Conservation (phyloP, 345 rosid species). For the Gossypioides kirkii region DNA sequence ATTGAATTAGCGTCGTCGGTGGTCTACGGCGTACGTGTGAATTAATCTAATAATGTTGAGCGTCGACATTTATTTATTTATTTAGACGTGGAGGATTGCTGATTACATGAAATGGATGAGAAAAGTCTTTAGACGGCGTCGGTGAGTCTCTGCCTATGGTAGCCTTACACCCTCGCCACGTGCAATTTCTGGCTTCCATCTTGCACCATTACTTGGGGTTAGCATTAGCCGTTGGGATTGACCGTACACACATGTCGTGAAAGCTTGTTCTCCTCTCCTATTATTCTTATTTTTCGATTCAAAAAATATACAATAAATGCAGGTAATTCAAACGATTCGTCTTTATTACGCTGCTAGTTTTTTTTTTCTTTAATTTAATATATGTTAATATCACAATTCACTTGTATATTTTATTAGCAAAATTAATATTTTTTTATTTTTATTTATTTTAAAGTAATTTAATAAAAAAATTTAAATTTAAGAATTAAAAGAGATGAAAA, state of each 20-base stretch:
- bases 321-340: no score
- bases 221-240: not conserved
- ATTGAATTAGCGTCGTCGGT: not conserved
- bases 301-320: no score
- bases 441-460: no score
- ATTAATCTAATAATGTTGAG: not conserved
- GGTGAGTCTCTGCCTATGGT: not conserved
- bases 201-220: not conserved
- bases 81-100: not conserved
- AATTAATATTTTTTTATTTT: no score
- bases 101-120: not conserved
- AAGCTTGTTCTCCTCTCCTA: not conserved
- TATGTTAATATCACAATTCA: no score
- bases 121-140: constrained; percentile 1
- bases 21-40: constrained; percentile 1
- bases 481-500: no score
- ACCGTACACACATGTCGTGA: not conserved
- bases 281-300: not conserved
- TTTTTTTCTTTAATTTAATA: no score
- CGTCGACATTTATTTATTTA: not conserved
- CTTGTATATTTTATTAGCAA: no score
- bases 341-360: no score
- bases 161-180: no score
- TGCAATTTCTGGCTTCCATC: not conserved
- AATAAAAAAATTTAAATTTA: no score